Evolutionary conservation across 257 asterid genomes (phyloP).

Genomic region (Penstemon newberryi): DNA sequence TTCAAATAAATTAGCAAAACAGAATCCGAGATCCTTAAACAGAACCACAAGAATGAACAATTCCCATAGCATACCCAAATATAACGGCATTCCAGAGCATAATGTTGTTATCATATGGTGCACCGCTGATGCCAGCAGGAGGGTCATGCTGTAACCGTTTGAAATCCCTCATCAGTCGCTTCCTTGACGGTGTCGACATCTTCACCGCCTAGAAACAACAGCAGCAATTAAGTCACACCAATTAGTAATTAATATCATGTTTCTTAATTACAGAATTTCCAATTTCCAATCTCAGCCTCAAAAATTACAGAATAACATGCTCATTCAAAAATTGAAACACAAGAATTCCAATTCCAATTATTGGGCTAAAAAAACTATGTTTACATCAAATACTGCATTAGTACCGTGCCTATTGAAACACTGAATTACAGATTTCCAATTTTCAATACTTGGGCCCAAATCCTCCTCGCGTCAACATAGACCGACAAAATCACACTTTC

Average conservation of each 20-base stretch:
- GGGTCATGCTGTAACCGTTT: slow-evolving; percentile 93
- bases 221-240: background rate
- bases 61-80: slow-evolving; percentile 60
- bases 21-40: background rate
- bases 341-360: background rate
- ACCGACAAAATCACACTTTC: background rate
- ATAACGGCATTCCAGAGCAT: slow-evolving; percentile 96
- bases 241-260: background rate
- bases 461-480: background rate
- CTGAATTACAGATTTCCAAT: background rate
- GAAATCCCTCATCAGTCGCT: slow-evolving; percentile 94
- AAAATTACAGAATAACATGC: too few species aligned
- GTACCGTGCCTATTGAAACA: background rate
- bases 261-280: background rate
- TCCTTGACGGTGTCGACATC: slow-evolving; percentile 92
- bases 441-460: background rate
- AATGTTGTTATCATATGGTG: slow-evolving; percentile 84
- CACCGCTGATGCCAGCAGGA: slow-evolving; percentile 95
- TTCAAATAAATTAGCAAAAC: slow-evolving; percentile 16
- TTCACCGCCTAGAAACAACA: slow-evolving; percentile 38
- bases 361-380: background rate
- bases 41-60: slow-evolving; percentile 8
- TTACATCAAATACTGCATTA: background rate
- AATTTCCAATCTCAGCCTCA: too few species aligned
- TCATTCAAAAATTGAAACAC: background rate